Evolutionary conservation across 768 basidiomycete genomes (phyloP), one percentile per base, ranked within the genome.

Genomic region (Pholiota conissans): DNA sequence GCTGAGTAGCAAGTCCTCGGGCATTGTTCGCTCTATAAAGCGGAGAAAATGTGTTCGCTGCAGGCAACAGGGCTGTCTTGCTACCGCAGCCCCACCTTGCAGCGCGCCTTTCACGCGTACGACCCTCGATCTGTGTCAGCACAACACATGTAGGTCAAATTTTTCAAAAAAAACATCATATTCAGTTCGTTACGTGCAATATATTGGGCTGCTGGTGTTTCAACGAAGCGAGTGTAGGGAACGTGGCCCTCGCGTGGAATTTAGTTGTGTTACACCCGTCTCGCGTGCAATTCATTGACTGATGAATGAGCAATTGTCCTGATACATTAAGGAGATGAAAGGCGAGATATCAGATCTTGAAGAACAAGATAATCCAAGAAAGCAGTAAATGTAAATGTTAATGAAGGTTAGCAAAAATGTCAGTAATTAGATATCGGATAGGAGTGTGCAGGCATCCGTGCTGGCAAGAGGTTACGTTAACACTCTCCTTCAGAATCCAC

Each of bases 401-500:
- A n/a, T n/a, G n/a, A n/a, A n/a, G n/a, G n/a, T n/a, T n/a, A n/a
- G n/a, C n/a, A n/a, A n/a, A n/a, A n/a, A n/a, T n/a, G n/a, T n/a
- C n/a, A n/a, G n/a, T n/a, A n/a, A n/a, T n/a, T n/a, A n/a, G n/a
- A n/a, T n/a, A n/a, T n/a, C n/a, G n/a, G n/a, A 32, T 32, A 32
- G 6, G 30, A 6, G 30, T 32, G 30, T 32, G 13, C n/a, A 50
- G 18, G 29, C 49, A 24, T 30, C 3, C 4, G n/a, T 35, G 9
- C 3, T 22, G 18, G 16, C 26, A 30, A 30, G 24, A 26, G 39
- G 13, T 45, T 30, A 29, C 11, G 29, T 29, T 24, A 29, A 30
- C 52, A 20, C 22, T 49, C 22, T 52, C 74, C 73, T 49, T 74
- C 71, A 26, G 74, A 73, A 56, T 77, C 74, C 49, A 77, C 61